phyloP scores from a whole-genome alignment of 2,329 filamentous ascomycete species.

The Chaetomiaceae sp. region DNA sequence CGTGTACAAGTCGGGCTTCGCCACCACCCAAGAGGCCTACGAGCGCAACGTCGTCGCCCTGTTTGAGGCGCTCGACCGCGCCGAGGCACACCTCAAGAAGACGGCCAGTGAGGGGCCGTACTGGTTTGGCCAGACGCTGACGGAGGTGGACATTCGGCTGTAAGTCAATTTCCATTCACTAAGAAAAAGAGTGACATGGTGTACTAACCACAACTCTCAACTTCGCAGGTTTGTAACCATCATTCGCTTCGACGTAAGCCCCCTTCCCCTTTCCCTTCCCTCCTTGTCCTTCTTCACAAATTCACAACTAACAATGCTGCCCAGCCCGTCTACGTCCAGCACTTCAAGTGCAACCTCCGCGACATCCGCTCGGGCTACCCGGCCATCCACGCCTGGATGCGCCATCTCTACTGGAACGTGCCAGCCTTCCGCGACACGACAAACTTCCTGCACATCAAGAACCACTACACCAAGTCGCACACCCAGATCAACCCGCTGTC shows the following conservation, averaged over 20 bases:
- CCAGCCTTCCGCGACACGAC: constrained; percentile 78
- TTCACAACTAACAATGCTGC: neutral
- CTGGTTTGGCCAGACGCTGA: constrained; percentile 70
- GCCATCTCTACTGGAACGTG: constrained; percentile 77
- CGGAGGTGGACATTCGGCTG: constrained; percentile 77
- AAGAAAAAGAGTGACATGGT: too few species aligned
- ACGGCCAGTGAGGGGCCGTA: constrained; percentile 51
- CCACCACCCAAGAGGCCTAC: constrained; percentile 78
- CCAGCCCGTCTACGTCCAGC: constrained; percentile 72
- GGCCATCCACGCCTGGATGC: constrained; percentile 73
- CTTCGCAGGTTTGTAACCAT: constrained; percentile 59
- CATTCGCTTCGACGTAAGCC: constrained; percentile 60
- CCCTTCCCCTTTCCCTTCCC: neutral
- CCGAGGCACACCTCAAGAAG: constrained; percentile 62
- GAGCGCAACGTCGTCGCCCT: constrained; percentile 66
- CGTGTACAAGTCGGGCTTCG: constrained; percentile 76
- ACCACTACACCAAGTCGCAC: constrained; percentile 59
- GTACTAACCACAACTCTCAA: too few species aligned
- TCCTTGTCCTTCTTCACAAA: constrained; percentile 19
- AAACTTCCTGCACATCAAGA: constrained; percentile 94
- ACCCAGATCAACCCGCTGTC: constrained; percentile 62
- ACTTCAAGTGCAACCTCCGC: constrained; percentile 82
- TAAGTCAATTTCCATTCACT: constrained; percentile 32
- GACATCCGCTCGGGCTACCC: constrained; percentile 85
- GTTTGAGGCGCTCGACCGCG: constrained; percentile 71